phyloP scores from a whole-genome alignment of 2,329 filamentous ascomycete species.

The Chaetomiaceae sp. region DNA sequence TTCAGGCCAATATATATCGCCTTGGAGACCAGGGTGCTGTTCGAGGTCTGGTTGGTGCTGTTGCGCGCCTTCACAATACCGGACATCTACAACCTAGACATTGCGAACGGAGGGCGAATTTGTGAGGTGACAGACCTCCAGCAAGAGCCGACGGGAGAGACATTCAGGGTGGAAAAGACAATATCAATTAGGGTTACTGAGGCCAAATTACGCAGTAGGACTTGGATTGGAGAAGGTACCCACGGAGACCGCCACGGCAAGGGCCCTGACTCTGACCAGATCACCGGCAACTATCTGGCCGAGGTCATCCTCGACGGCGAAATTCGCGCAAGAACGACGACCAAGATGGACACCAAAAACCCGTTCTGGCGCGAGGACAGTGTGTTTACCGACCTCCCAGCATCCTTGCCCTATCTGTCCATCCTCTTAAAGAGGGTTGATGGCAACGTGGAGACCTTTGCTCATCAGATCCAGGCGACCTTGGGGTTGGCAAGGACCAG shows the following conservation, averaged over 20 bases:
- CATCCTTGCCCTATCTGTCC: slow-evolving; percentile 63
- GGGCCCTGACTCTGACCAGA: slow-evolving; percentile 39
- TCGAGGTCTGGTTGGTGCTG: slow-evolving; percentile 95
- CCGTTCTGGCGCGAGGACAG: slow-evolving; percentile 82
- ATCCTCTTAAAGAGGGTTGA: slow-evolving; percentile 67
- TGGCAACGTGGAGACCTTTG: slow-evolving; percentile 44
- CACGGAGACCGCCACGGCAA: slow-evolving; percentile 32
- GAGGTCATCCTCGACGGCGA: slow-evolving; percentile 79
- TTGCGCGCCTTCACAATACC: slow-evolving; percentile 87
- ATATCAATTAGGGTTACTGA: slow-evolving; percentile 57
- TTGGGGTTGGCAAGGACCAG: slow-evolving; percentile 41
- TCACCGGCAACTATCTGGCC: slow-evolving; percentile 67
- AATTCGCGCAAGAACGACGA: slow-evolving; percentile 69
- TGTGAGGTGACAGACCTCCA: slow-evolving; percentile 40
- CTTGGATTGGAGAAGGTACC: slow-evolving; percentile 26
- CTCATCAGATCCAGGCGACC: slow-evolving; percentile 41
- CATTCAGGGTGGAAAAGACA: slow-evolving; percentile 60
- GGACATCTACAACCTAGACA: slow-evolving; percentile 70
- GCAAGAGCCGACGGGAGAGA: slow-evolving; percentile 41
- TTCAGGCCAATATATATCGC: slow-evolving; percentile 87
- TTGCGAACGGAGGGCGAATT: slow-evolving; percentile 40
- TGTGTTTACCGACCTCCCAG: slow-evolving; percentile 69
- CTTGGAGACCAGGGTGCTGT: slow-evolving; percentile 80
- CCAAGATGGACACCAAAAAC: slow-evolving; percentile 65
- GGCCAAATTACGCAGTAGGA: slow-evolving; percentile 52